A percentile compares a stretch with the other conserved stretches of the same genome.
Conservation (phyloP, 78 protist species). For the Cavenderia fasciculata region DNA sequence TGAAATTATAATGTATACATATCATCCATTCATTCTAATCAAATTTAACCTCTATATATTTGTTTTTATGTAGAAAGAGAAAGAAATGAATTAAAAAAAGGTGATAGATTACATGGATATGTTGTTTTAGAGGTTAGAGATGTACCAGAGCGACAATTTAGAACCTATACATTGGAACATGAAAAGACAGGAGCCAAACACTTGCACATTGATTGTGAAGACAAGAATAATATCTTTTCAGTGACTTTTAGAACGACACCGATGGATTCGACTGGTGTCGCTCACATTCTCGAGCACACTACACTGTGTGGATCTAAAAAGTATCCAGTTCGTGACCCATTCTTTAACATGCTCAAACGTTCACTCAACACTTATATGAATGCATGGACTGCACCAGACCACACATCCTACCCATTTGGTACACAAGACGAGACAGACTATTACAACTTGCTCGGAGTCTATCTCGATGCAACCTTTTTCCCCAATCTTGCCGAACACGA, state of each 20-base stretch:
- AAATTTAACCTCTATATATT: no score
- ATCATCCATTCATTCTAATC: no score
- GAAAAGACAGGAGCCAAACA: conserved; percentile 74
- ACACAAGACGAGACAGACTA: conserved; percentile 89
- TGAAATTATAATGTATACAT: no score
- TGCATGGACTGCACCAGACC: conserved; percentile 85
- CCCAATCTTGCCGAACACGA: conserved; percentile 84
- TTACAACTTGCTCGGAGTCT: conserved; percentile 86
- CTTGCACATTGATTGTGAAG: conserved; percentile 75
- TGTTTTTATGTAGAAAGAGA: conserved; percentile 8
- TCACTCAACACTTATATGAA: conserved; percentile 83
- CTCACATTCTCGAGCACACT: conserved; percentile 97
- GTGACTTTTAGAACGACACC: conserved; percentile 89
- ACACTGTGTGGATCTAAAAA: conserved; percentile 92
- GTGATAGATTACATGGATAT: conserved; percentile 60
- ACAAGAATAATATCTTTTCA: conserved; percentile 76
- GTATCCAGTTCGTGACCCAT: conserved; percentile 94
- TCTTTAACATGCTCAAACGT: conserved; percentile 90
- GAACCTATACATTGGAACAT: conserved; percentile 50
- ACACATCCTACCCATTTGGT: conserved; percentile 93
- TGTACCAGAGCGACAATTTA: conserved; percentile 61
- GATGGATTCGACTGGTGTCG: conserved; percentile 84
- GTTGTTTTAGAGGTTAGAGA: conserved; percentile 13
- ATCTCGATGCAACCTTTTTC: conserved; percentile 90
- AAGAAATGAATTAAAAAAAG: background rate